Evolutionary conservation across 2,329 filamentous ascomycete genomes (phyloP), one percentile per base, ranked within the genome.

Genomic region (Cucurbitaria berberidis): DNA sequence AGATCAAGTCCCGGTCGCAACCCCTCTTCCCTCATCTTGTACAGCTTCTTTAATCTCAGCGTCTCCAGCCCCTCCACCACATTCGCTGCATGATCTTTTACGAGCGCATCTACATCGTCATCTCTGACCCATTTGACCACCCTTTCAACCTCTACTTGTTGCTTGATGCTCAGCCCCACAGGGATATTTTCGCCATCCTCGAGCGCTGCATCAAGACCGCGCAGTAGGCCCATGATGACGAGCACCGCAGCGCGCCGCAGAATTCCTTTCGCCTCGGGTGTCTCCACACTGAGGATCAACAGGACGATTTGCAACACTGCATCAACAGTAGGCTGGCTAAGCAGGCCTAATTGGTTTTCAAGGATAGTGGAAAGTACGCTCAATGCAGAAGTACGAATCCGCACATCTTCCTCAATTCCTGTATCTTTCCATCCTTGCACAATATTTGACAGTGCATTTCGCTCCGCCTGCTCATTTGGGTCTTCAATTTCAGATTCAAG

Each of bases 61-160:
- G 81, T 84, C 60, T 86, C 82, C 55, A 91, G 67, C 43, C 84
- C 87, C 68, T 90, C 88, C 10, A 86, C 70, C n/a, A 88, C 86
- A 62, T 86, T 86, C 27, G 75, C 76, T 2, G 87, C 87, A 71
- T 91, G 88, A 62, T 86, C 81, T 57, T 81, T 81, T 10, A 90
- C 89, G 36, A 92, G 74, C 0, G 83, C 87, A 67, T 92, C 89
- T 21, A 80, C 82, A 70, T 92, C 89, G 21, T 85, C 86, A 34
- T 76, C 79, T 6, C 81, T 80, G n/a, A 89, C 80, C 71, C 90
- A 91, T 45, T 75, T 73, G 35, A 91, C 69, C 9, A 87, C 82
- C 42, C 83, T 79, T 62, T 81, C 73, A n/a, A 91, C 82, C 48
- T 90, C 86, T 24, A 81, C 78, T 45, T 84, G 79, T 64, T 83